Conservation (phyloP, 257 asterid genomes). For the Solanum rostratum region DNA sequence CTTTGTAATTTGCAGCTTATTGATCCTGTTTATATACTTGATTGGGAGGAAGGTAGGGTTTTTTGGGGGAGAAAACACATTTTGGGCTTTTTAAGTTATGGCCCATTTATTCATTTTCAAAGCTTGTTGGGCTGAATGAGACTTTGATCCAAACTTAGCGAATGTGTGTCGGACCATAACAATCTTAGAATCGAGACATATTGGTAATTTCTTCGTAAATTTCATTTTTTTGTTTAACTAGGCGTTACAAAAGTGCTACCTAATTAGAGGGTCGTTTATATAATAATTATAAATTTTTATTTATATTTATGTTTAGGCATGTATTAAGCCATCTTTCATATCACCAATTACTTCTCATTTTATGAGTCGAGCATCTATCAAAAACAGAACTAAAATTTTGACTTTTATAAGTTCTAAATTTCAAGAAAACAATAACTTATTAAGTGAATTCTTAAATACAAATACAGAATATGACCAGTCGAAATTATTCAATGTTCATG, state of each 20-base stretch:
- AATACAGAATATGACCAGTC: accelerated
- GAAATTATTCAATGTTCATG: background rate
- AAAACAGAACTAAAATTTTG: background rate
- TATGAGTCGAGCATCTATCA: background rate
- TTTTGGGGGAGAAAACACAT: background rate
- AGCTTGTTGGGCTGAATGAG: background rate
- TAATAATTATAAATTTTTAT: background rate
- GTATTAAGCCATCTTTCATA: background rate
- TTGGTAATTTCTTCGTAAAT: background rate
- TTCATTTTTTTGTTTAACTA: background rate
- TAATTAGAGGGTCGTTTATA: background rate
- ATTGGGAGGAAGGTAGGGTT: background rate
- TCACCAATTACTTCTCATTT: too few species aligned
- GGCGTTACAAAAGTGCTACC: background rate
- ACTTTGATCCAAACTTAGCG: too few species aligned
- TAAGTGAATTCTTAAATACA: background rate
- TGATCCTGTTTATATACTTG: background rate
- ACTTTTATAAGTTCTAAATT: background rate
- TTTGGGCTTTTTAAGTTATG: background rate
- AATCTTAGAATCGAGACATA: background rate
- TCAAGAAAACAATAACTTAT: background rate
- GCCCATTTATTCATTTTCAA: background rate
- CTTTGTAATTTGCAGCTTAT: background rate
- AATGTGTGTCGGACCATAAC: background rate
- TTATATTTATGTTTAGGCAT: background rate